phyloP scores from a whole-genome alignment of 495 filamentous ascomycete species.

The Annulohypoxylon nitens region DNA sequence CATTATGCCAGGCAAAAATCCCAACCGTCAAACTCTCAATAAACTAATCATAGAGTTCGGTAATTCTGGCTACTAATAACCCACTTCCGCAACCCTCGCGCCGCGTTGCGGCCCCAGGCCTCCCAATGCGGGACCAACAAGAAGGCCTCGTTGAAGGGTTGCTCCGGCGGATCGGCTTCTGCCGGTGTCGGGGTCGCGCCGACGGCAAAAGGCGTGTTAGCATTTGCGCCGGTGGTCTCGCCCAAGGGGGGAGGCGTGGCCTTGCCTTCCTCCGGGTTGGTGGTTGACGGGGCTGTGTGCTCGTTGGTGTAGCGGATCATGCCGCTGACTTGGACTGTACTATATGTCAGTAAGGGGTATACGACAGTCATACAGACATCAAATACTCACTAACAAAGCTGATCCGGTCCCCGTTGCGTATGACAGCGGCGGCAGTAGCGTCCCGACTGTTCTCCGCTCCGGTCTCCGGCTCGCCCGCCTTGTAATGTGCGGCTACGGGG shows the following conservation, averaged over 20 bases:
- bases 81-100: slow-evolving; percentile 65
- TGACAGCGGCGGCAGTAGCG: slow-evolving; percentile 12
- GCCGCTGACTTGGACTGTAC: slow-evolving; percentile 74
- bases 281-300: slow-evolving; percentile 21
- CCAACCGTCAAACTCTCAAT: neutral
- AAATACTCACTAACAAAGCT: slow-evolving; percentile 66
- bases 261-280: neutral
- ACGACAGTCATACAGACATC: too few species aligned
- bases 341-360: too few species aligned
- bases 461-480: slow-evolving; percentile 53
- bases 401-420: slow-evolving; percentile 68
- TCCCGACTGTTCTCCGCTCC: slow-evolving; percentile 14
- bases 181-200: neutral
- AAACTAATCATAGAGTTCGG: slow-evolving; percentile 54
- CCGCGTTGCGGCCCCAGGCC: slow-evolving; percentile 54
- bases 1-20: neutral
- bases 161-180: slow-evolving; percentile 50
- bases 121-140: slow-evolving; percentile 82
- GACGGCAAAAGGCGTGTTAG: neutral
- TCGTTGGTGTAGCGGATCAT: slow-evolving; percentile 71
- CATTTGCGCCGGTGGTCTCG: neutral
- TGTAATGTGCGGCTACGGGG: slow-evolving; percentile 76
- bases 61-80: slow-evolving; percentile 82
- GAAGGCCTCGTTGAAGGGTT: slow-evolving; percentile 80
- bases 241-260: neutral